These are phyloP conservation scores for Blastobotrys malaysiensis DNA, from an alignment of 1,139 yeast species.

Conservation along the genomic window DNA sequence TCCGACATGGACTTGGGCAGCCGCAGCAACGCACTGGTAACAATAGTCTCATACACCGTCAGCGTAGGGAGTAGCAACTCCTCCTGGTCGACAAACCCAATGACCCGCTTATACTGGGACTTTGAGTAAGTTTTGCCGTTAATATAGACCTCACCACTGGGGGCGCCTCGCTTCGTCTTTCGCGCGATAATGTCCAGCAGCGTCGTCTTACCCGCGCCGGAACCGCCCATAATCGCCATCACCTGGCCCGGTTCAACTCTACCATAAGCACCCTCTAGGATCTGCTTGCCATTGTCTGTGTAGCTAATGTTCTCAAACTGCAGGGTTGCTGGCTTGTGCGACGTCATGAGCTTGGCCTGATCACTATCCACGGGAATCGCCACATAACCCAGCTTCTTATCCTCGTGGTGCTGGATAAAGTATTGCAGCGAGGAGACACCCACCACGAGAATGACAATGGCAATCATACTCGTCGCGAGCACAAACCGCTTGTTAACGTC, in stretches of 20 bases:
- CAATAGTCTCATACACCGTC: constrained; percentile 91
- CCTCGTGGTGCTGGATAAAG: constrained; percentile 26
- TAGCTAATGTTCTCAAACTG: constrained; percentile 72
- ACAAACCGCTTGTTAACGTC: constrained; percentile 48
- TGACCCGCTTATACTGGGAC: constrained; percentile 54
- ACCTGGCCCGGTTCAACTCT: constrained; percentile 81
- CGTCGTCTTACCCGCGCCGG: constrained; percentile 98
- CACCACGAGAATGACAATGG: constrained; percentile 34
- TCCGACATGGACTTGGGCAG: constrained; percentile 75
- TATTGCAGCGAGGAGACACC: constrained; percentile 42
- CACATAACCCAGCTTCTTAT: constrained; percentile 23
- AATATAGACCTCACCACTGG: constrained; percentile 60
- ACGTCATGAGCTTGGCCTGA: constrained; percentile 34
- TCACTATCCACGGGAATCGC: constrained; percentile 35
- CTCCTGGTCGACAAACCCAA: constrained; percentile 98
- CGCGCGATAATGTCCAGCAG: constrained; percentile 84
- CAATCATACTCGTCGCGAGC: constrained; percentile 46
- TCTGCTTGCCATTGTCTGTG: constrained; percentile 47
- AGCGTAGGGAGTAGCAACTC: constrained; percentile 85
- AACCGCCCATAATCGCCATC: constrained; percentile 95
- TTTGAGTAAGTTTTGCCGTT: constrained; percentile 49
- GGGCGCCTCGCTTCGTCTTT: constrained; percentile 71
- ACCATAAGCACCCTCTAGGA: constrained; percentile 66
- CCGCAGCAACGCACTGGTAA: constrained; percentile 83
- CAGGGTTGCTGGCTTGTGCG: constrained; percentile 69